Percentiles rank a stretch among this genome's conserved stretches.
These are phyloP conservation scores for Cichorium intybus DNA, from an alignment of 140 eudicot genomes.

Conservation along the genomic window DNA sequence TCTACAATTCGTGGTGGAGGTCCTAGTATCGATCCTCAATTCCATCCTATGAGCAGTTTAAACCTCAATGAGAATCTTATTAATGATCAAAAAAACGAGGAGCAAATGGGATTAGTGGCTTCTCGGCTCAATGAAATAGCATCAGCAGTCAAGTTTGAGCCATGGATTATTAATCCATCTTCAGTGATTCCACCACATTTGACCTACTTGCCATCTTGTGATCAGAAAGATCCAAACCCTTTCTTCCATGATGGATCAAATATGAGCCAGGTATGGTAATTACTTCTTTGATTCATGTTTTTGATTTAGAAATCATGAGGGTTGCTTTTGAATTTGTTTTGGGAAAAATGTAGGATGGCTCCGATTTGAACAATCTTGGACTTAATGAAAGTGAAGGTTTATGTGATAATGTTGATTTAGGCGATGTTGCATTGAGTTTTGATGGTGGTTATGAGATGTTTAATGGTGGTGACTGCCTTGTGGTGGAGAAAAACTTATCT, in stretches of 20 bases:
- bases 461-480: constrained; percentile 33
- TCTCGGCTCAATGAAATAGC: constrained; percentile 40
- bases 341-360: constrained; percentile 26
- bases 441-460: constrained; percentile 44
- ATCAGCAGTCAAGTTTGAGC: constrained; percentile 39
- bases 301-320: neutral
- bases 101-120: constrained; percentile 33
- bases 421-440: constrained; percentile 40
- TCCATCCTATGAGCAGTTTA: constrained; percentile 11
- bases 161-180: constrained; percentile 33
- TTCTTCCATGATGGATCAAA: constrained; percentile 37
- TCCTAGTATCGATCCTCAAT: constrained; percentile 15
- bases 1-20: constrained; percentile 30
- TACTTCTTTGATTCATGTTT: neutral
- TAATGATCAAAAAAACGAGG: constrained; percentile 20
- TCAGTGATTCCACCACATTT: constrained; percentile 25
- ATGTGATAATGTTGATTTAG: constrained; percentile 40
- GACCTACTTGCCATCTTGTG: constrained; percentile 18
- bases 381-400: constrained; percentile 41
- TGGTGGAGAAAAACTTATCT: constrained; percentile 42
- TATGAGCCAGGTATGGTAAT: constrained; percentile 28
- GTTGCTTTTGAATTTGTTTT: neutral
- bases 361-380: constrained; percentile 35
- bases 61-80: constrained; percentile 30
- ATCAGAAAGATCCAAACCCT: constrained; percentile 27